Evolutionary conservation across 805 yeast genomes (phyloP).

Genomic region (Starmera pachycereana): DNA sequence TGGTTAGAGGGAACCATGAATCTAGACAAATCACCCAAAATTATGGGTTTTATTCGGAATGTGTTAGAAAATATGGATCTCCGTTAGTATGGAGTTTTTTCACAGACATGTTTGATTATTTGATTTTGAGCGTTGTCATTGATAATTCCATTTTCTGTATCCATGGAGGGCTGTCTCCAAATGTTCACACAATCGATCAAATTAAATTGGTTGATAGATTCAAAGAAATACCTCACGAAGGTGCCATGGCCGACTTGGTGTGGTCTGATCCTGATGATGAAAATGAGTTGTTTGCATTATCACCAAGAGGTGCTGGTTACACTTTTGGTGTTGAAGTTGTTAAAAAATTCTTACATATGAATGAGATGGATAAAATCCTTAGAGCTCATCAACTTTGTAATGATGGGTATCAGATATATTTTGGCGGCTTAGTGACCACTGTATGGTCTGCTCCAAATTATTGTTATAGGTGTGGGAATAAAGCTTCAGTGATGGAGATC

Average conservation of each 20-base stretch:
- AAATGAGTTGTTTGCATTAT: conserved; percentile 63
- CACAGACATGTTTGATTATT: conserved; percentile 87
- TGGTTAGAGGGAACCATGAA: conserved; percentile 94
- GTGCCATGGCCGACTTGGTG: conserved; percentile 97
- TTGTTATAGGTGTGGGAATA: conserved; percentile 93
- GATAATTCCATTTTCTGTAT: conserved; percentile 88
- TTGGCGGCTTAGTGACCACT: conserved; percentile 84
- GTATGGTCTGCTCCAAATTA: conserved; percentile 99
- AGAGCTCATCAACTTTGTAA: conserved; percentile 96
- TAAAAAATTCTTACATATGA: conserved; percentile 70
- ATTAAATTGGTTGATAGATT: conserved; percentile 84
- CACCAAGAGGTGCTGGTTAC: conserved; percentile 97
- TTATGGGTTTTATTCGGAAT: conserved; percentile 94
- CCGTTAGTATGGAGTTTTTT: conserved; percentile 78
- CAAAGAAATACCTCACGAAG: conserved; percentile 95
- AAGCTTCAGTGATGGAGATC: conserved; percentile 93
- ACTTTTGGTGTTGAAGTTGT: conserved; percentile 90
- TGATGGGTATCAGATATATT: conserved; percentile 88
- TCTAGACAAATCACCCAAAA: conserved; percentile 94
- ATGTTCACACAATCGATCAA: conserved; percentile 89
- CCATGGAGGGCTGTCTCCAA: conserved; percentile 95
- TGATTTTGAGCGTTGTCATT: conserved; percentile 81
- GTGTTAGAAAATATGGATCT: conserved; percentile 77
- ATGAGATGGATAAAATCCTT: conserved; percentile 69
- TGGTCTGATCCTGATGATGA: conserved; percentile 98